phyloP scores from a whole-genome alignment of 345 rosid species.

The Moringa oleifera region DNA sequence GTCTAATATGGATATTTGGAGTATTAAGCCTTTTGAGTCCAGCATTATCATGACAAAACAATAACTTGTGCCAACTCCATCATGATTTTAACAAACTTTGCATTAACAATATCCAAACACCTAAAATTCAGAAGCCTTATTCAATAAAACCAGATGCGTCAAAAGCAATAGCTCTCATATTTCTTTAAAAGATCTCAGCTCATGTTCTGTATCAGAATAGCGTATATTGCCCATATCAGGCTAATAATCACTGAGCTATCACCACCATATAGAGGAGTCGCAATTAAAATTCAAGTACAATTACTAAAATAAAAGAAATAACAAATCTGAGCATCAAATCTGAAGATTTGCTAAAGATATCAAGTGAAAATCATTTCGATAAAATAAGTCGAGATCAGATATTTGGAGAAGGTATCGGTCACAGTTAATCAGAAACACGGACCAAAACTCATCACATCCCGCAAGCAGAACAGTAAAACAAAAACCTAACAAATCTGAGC shows the following conservation, averaged over 20 bases:
- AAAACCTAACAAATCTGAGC: background rate
- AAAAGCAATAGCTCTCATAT: background rate
- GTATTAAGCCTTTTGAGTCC: too few relatives aligned
- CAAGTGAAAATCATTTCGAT: too few relatives aligned
- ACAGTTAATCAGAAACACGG: constrained; percentile 37
- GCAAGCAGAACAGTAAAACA: background rate
- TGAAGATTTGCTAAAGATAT: too few relatives aligned
- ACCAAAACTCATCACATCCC: constrained; percentile 29
- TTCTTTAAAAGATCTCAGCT: background rate
- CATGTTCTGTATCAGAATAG: background rate
- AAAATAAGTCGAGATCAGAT: constrained; percentile 41
- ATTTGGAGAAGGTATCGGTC: constrained; percentile 21
- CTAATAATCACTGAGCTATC: background rate
- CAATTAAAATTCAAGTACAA: too few relatives aligned
- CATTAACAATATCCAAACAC: background rate
- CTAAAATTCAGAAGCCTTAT: background rate
- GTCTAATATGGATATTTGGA: too few relatives aligned
- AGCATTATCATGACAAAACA: too few relatives aligned
- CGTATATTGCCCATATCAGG: background rate
- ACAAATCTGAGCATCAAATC: too few relatives aligned
- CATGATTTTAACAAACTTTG: background rate
- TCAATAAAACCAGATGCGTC: background rate
- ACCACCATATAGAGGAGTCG: background rate
- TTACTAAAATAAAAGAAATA: too few relatives aligned
- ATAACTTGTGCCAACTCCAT: too few relatives aligned